phyloP scores from a whole-genome alignment of 306 rosid species.

The Prunus dulcis region DNA sequence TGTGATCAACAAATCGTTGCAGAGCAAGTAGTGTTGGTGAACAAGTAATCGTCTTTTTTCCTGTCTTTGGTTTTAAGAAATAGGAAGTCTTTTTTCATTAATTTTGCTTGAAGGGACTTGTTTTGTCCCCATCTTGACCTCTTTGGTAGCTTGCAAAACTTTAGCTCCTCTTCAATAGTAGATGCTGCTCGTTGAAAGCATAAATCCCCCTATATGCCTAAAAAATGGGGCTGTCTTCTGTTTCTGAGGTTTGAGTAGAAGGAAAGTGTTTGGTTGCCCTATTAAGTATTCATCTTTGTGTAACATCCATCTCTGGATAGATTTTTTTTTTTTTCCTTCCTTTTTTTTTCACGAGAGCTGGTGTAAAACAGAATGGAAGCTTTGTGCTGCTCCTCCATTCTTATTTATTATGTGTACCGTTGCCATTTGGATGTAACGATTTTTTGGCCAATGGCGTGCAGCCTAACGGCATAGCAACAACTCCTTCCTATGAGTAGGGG shows the following conservation, averaged over 20 bases:
- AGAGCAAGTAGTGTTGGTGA: not conserved
- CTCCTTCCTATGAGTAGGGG: not conserved
- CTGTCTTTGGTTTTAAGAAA: not conserved
- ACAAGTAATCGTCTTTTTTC: not conserved
- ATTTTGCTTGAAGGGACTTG: no score
- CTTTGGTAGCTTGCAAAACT: not conserved
- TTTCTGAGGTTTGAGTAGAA: not conserved
- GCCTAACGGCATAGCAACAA: not conserved
- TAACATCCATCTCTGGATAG: not conserved
- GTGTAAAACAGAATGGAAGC: not conserved
- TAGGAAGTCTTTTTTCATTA: not conserved
- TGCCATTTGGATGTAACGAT: not conserved
- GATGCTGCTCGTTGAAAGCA: not conserved
- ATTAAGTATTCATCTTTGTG: not conserved
- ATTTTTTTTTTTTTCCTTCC: not conserved
- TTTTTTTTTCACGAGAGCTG: not conserved
- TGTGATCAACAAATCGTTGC: not conserved
- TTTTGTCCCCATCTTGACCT: not conserved
- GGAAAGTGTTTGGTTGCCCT: not conserved
- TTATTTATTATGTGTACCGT: not conserved
- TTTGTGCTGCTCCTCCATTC: not conserved
- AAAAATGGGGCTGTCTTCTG: not conserved
- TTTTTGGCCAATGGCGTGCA: not conserved
- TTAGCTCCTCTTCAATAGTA: not conserved
- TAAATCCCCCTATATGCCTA: not conserved